A percentile compares a stretch with the other conserved stretches of the same genome.
Conservation (phyloP, 2,329 filamentous ascomycete species). For the Dendryphion nanum region DNA sequence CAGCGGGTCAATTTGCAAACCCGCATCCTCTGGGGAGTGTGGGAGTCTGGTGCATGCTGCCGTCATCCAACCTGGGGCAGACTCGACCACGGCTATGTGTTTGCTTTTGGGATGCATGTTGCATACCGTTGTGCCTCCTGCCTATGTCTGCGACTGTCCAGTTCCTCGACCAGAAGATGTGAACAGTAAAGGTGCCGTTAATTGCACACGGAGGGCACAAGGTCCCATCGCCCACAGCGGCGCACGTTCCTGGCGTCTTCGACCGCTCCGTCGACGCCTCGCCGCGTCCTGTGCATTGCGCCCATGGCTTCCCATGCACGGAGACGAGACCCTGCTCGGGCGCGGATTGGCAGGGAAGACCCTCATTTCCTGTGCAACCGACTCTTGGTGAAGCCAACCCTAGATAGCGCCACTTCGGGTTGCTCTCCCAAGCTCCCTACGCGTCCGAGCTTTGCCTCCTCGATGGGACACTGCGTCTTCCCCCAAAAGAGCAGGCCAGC, state of each 20-base stretch:
- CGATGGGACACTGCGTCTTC: constrained; percentile 18
- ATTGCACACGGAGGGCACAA: constrained; percentile 11
- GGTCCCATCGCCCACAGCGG: constrained; percentile 11
- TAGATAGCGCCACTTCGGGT: constrained; percentile 29
- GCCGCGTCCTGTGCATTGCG: neutral
- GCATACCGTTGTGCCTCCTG: no score
- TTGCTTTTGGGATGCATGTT: no score
- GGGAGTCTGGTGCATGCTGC: no score
- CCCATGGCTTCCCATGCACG: constrained; percentile 15
- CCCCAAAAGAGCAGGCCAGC: constrained; percentile 32
- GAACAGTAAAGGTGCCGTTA: constrained; percentile 6
- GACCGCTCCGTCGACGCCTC: constrained; percentile 4
- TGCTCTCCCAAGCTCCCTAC: constrained; percentile 17
- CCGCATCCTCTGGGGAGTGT: no score
- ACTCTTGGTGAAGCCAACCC: constrained; percentile 33
- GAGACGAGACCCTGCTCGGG: constrained; percentile 19
- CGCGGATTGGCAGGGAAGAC: constrained; percentile 28
- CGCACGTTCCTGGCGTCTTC: constrained; percentile 16
- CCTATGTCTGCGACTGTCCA: neutral
- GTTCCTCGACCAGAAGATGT: neutral
- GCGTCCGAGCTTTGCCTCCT: constrained; percentile 22
- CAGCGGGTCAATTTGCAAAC: no score
- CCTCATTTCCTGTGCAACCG: constrained; percentile 36
- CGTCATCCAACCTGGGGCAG: no score
- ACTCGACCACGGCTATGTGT: no score